Conservation (phyloP, 768 basidiomycete species). For the Rhodotorula sphaerocarpa region DNA sequence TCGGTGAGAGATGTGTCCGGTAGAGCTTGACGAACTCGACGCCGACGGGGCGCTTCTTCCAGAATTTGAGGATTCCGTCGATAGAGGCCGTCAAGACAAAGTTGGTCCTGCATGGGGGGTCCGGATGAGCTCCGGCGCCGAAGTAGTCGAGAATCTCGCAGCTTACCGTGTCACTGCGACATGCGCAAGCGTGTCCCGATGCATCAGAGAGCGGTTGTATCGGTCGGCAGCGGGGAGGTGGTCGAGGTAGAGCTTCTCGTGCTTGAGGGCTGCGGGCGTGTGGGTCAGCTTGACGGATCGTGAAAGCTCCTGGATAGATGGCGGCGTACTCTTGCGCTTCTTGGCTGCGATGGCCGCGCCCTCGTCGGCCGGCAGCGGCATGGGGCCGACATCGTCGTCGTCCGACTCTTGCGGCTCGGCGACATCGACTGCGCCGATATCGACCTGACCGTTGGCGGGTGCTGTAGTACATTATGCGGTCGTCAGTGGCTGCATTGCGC, state of each 20-base stretch:
- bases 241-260: conserved; percentile 84
- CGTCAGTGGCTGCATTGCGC: too few species aligned
- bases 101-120: conserved; percentile 57
- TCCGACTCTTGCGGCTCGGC: conserved; percentile 48
- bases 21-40: conserved; percentile 99
- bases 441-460: conserved; percentile 7
- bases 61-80: conserved; percentile 93
- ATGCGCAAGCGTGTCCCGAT: conserved; percentile 82
- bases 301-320: background rate
- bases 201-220: conserved; percentile 98
- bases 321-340: conserved; percentile 66
- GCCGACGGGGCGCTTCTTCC: conserved; percentile 89
- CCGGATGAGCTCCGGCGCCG: background rate
- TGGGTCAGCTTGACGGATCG: background rate
- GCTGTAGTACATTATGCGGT: background rate
- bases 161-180: conserved; percentile 82
- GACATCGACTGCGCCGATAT: conserved; percentile 20
- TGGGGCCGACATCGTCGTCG: conserved; percentile 70
- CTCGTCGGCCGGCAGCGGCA: conserved; percentile 55
- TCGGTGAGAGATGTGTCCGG: conserved; percentile 74
- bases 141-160: conserved; percentile 43
- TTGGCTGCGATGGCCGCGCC: conserved; percentile 47
- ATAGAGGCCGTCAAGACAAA: conserved; percentile 90
- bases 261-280: conserved; percentile 63
- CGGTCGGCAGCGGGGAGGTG: conserved; percentile 85